Evolutionary conservation across 2,329 filamentous ascomycete species (phyloP).

Genomic region (Trichoderma harzianum): DNA sequence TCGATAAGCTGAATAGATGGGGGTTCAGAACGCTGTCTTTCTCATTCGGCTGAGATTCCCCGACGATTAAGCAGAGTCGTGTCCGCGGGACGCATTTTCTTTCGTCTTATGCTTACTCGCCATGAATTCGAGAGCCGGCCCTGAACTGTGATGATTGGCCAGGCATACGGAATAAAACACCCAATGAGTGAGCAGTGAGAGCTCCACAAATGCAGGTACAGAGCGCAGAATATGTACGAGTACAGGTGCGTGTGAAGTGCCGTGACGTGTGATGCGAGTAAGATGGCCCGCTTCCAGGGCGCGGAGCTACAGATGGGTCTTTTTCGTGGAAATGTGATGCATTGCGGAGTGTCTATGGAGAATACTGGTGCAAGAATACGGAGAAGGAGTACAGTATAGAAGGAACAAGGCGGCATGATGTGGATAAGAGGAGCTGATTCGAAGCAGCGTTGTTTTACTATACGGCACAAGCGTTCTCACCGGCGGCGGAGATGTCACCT

Average conservation of each 20-base stretch:
- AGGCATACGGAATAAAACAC: not conserved
- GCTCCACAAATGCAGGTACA: conserved; percentile 18
- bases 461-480: not conserved
- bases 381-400: not conserved
- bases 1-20: not conserved
- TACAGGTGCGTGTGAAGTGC: not conserved
- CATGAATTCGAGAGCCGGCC: not conserved
- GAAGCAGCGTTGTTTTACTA: not conserved
- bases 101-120: not conserved
- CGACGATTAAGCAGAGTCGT: too few species aligned
- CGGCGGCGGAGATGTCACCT: not conserved
- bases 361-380: not conserved
- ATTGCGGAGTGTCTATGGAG: conserved; percentile 1
- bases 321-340: not conserved
- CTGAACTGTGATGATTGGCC: not conserved
- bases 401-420: not conserved
- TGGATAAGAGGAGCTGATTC: not conserved
- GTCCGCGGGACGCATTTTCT: not conserved
- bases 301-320: not conserved
- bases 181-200: not conserved
- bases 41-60: not conserved
- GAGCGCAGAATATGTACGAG: not conserved
- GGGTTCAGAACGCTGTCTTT: not conserved
- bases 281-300: conserved; percentile 1
- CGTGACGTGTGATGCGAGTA: not conserved